phyloP scores from a whole-genome alignment of 2,329 filamentous ascomycete genomes.

The Aureobasidium lini region DNA sequence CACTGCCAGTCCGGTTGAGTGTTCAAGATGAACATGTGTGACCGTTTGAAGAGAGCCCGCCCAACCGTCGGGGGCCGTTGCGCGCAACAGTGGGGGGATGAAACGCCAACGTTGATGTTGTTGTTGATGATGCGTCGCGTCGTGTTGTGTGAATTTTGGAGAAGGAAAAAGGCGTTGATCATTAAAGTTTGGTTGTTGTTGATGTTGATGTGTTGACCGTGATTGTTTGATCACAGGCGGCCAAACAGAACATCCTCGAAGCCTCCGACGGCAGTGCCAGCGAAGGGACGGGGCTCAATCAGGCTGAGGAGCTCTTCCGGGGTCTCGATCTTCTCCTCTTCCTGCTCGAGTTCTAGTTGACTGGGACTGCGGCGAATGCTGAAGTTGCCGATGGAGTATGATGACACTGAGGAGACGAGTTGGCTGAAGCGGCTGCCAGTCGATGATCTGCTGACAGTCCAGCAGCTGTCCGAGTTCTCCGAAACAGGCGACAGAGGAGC shows the following conservation, averaged over 20 bases:
- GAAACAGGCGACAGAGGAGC: constrained; percentile 12
- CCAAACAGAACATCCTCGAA: constrained; percentile 19
- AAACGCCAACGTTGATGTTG: constrained; percentile 12
- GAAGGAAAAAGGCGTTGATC: constrained; percentile 10
- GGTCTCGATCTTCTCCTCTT: constrained; percentile 19
- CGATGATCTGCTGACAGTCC: constrained; percentile 12
- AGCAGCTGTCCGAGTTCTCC: constrained; percentile 4
- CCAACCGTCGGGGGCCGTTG: constrained; percentile 5
- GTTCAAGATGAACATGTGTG: constrained; percentile 2
- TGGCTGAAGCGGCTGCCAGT: constrained; percentile 17
- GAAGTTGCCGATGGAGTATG: constrained; percentile 16
- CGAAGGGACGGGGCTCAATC: constrained; percentile 20
- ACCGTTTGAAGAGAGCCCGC: neutral
- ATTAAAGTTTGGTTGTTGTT: constrained; percentile 8
- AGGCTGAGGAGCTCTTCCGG: constrained; percentile 17
- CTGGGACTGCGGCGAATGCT: constrained; percentile 20
- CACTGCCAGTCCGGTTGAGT: neutral
- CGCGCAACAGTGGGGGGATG: constrained; percentile 7
- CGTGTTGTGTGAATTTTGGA: neutral
- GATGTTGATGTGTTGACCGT: neutral
- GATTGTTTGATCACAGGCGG: constrained; percentile 12
- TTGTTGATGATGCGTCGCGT: constrained; percentile 9
- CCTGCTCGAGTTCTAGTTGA: constrained; percentile 20
- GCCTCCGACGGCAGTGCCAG: constrained; percentile 13
- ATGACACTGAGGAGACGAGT: constrained; percentile 18